Base-by-base conservation (phyloP, 2,329 filamentous ascomycete species). In the Fusarium euwallaceae region DNA sequence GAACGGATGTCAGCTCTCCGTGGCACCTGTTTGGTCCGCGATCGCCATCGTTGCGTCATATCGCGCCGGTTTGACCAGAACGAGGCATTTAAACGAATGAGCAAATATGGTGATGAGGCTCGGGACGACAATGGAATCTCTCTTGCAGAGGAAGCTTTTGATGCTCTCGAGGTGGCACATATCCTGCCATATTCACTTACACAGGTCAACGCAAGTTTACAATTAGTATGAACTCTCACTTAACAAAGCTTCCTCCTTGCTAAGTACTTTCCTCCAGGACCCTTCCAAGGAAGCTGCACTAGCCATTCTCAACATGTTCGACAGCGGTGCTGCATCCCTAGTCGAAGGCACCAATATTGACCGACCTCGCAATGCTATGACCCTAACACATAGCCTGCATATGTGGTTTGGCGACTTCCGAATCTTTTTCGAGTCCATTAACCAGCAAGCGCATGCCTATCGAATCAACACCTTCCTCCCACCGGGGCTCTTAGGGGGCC, bases 301-400 rank as follows among this genome's bases (percentile, higher is more conserved):
- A 7, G 73, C 76, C 22, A 81, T 86, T 36, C 79, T 85, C 1
- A 83, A 85, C 27, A 86, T 86, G 83, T 84, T 86, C 68, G 83
- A 85, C 65, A 72, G 55, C 36, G 81, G 79, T 24, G 76, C 82
- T 53, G 75, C 75, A 16, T 77, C 81, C 73, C 62, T 84, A 1
- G 84, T 86, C 60, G 77, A 84, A 53, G 83, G 83, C 55, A 66
- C 70, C 27, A 77, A 85, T 8, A 85, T 86, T 61, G 83, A 86
- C 71, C 79, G 80, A 61, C 82, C 83, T 39, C 73, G 76, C 22
- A 86, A 87, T 72, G 83, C 84, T 12, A 37, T 78, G 6, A 73
- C 74, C 2, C 71, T 78, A 9, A 78, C 74, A 8, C 53, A 48
- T 17, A 63, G 29, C 14, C 56, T 72, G 22, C 78, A 77, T 55